These are phyloP conservation scores for Penicillium coprophilum DNA, from an alignment of 495 filamentous ascomycete species.

Conservation along the genomic window DNA sequence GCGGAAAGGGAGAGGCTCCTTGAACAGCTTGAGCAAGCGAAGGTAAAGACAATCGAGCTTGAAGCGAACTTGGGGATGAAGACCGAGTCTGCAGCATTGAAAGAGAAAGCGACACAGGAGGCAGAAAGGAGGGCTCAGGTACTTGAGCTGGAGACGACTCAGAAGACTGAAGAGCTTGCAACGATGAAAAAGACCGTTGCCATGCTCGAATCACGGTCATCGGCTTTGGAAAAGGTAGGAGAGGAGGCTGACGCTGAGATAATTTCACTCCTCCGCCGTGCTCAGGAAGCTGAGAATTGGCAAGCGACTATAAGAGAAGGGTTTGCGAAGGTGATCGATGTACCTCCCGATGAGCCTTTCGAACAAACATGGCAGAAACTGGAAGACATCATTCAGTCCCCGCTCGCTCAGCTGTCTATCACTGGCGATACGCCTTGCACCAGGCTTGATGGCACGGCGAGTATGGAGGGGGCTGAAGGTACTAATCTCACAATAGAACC, in stretches of 20 bases:
- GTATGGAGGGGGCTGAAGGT: background rate
- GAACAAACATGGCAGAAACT: constrained; percentile 21
- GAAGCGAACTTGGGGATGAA: constrained; percentile 15
- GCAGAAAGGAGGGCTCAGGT: constrained; percentile 12
- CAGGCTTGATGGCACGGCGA: background rate
- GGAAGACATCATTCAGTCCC: constrained; percentile 17
- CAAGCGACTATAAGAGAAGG: constrained; percentile 24
- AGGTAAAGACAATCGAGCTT: constrained; percentile 18
- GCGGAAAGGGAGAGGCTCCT: constrained; percentile 24
- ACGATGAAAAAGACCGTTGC: constrained; percentile 16
- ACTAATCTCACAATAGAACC: background rate
- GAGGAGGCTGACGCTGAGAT: constrained; percentile 29
- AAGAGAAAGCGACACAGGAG: constrained; percentile 3
- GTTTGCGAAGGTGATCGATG: constrained; percentile 13
- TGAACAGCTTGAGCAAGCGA: constrained; percentile 26
- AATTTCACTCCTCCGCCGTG: constrained; percentile 24
- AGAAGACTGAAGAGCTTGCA: constrained; percentile 22
- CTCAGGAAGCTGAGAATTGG: constrained; percentile 31
- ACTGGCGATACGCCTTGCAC: background rate
- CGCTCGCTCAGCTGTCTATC: background rate
- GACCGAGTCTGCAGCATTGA: constrained; percentile 7
- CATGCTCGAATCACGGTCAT: constrained; percentile 15
- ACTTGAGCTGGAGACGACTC: constrained; percentile 8
- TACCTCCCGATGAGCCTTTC: constrained; percentile 15
- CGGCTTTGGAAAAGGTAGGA: constrained; percentile 22